Conservation (phyloP, 106 monocot species). For the Xerophyta viscosa region DNA sequence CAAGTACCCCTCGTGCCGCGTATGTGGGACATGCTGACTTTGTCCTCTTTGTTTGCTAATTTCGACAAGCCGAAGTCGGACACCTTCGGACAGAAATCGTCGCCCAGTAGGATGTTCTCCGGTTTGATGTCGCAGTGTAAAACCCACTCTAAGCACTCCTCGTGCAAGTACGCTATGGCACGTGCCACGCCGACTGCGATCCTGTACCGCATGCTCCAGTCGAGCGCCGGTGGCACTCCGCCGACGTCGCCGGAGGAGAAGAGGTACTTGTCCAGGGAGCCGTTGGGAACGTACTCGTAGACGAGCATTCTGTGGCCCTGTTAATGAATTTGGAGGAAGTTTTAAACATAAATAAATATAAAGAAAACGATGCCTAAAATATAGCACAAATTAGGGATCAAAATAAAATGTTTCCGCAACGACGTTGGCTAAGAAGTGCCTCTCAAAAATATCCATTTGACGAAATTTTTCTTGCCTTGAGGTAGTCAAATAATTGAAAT, state of each 20-base stretch:
- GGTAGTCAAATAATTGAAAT: too few species aligned
- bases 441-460: too few species aligned
- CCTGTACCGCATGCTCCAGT: constrained; percentile 59
- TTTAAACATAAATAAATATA: too few species aligned
- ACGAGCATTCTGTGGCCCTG: constrained; percentile 66
- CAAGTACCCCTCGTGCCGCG: constrained; percentile 70
- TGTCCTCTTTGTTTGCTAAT: constrained; percentile 59
- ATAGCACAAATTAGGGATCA: too few species aligned
- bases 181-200: constrained; percentile 75
- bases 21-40: constrained; percentile 52
- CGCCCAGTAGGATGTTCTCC: constrained; percentile 76
- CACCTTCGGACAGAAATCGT: constrained; percentile 85
- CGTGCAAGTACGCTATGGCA: constrained; percentile 79
- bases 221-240: constrained; percentile 21
- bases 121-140: constrained; percentile 90
- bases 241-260: constrained; percentile 12
- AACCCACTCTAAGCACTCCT: constrained; percentile 90
- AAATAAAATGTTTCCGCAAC: too few species aligned
- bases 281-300: constrained; percentile 78
- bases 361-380: too few species aligned
- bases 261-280: constrained; percentile 65
- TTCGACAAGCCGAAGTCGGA: constrained; percentile 81
- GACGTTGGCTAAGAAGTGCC: too few species aligned
- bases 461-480: too few species aligned
- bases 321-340: too few species aligned